Base-by-base conservation (phyloP, 2,329 filamentous ascomycete species). In the Arthrobotrys musiformis region DNA sequence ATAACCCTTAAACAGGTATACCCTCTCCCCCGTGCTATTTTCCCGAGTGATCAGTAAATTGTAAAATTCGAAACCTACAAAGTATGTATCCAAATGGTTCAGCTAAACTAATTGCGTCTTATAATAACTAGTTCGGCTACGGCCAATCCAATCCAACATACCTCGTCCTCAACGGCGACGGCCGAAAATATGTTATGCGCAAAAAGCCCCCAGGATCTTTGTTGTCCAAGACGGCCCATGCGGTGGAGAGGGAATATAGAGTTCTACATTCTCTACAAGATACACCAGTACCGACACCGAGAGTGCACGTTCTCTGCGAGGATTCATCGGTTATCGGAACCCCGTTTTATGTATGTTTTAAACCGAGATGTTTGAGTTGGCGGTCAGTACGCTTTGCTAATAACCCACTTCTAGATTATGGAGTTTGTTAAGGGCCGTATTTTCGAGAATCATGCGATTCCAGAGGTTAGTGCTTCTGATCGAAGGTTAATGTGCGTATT, bases 61-160 rank as follows among this genome's bases (percentile, higher is more conserved):
- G 17, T 17, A 7, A 1, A 4, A n/a, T n/a, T 33, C 37, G 13
- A n/a, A n/a, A 40, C n/a, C 37, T 17, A n/a, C n/a, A n/a, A n/a
- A n/a, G n/a, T n/a, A n/a, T n/a, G n/a, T n/a, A n/a, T n/a, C n/a
- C n/a, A n/a, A n/a, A n/a, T n/a, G n/a, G n/a, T n/a, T n/a, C n/a
- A n/a, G n/a, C n/a, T n/a, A n/a, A n/a, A 35, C 30, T 35, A 11
- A 35, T 11, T 69, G 22, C n/a, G n/a, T n/a, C n/a, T n/a, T n/a
- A n/a, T n/a, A 56, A 19, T 63, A 40, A 68, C 17, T 22, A 98
- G 92, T 99, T 98, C 83, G 93, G 94, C 81, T 98, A 96, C 83
- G 95, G 95, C 76, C 95, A 98, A 85, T 97, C 93, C 73, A 99
- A 98, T 83, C 95, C 95, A 50, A 99, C 95, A 1, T 99, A 98